Base-by-base conservation (phyloP, 2,329 filamentous ascomycete genomes). In the Penicillium concentricum region DNA sequence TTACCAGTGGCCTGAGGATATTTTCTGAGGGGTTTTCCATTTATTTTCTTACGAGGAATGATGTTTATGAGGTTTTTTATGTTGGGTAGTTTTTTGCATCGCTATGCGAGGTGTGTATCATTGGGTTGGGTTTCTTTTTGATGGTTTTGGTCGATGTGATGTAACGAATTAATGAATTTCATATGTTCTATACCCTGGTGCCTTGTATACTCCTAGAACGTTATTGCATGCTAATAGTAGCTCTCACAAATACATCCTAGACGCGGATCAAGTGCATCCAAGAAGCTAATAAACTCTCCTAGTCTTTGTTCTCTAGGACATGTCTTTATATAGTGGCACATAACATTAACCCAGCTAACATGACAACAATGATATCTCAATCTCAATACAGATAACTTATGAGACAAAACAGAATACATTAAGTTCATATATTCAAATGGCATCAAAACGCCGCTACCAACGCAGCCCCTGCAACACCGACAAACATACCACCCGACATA, bases 1-100 rank as follows among this genome's bases (percentile, higher is more conserved):
- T n/a, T 79, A 76, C 53, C 67, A 72, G 22, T 79, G 77, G 77
- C 75, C 75, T 5, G 75, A 76, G 9, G 76, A 77, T 58, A 69
- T 76, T 9, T 78, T 79, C 56, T 79, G 60, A 73, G 8, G 13
- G 20, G 20, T 32, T 32, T 24, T 49, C 6, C 13, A 16, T 16
- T 13, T 18, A 39, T 28, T 28, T 35, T 20, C 26, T 58, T 32
- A 46, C 15, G 44, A 42, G 20, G 38, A 38, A 44, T 30, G 43
- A 49, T 10, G 48, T 24, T 44, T 44, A 37, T n/a, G 34, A 28
- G 22, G 43, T 38, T 39, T 22, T 6, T 46, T 42, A n/a, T 24
- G 30, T 30, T 43, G 18, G 20, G 35, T 43, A 9, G 7, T 46
- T 16, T 51, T 34, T n/a, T 6, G n/a, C 35, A 34, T 49, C 18